A percentile compares a stretch with the other conserved stretches of the same genome.
Conservation (phyloP, 2,329 filamentous ascomycete genomes). For the Nannizzia gypsea region DNA sequence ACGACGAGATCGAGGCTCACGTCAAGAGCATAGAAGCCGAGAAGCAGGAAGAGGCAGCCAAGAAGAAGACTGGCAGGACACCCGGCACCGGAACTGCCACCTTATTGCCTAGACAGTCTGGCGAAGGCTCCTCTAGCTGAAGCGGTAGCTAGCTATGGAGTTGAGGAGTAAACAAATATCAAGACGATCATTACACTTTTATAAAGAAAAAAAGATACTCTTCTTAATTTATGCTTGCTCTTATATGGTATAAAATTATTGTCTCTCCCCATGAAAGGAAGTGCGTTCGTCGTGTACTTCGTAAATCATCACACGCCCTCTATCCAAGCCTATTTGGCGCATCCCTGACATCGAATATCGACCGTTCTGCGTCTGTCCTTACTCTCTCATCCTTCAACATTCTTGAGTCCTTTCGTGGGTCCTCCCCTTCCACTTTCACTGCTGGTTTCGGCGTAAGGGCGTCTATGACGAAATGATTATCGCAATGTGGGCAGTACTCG, state of each 20-base stretch:
- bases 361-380: slow-evolving; percentile 45
- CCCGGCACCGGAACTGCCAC: slow-evolving; percentile 43
- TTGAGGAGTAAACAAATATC: background rate
- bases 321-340: slow-evolving; percentile 66
- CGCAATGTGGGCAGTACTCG: slow-evolving; percentile 97
- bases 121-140: slow-evolving; percentile 19
- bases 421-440: slow-evolving; percentile 80
- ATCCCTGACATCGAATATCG: slow-evolving; percentile 65
- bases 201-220: background rate
- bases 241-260: slow-evolving; percentile 1
- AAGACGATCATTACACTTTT: background rate
- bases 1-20: slow-evolving; percentile 91
- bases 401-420: slow-evolving; percentile 62
- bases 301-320: background rate
- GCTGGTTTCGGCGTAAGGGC: slow-evolving; percentile 72
- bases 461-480: slow-evolving; percentile 95
- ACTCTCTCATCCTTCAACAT: slow-evolving; percentile 72
- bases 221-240: background rate
- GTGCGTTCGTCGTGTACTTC: background rate
- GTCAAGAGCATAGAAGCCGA: slow-evolving; percentile 99
- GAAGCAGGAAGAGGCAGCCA: slow-evolving; percentile 92
- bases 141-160: slow-evolving; percentile 17
- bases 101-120: slow-evolving; percentile 55
- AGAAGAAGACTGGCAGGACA: slow-evolving; percentile 62
- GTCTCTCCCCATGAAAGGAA: background rate